Evolutionary conservation across 345 rosid genomes (phyloP), one percentile per base, ranked within the genome.

Genomic region (Pistacia vera): DNA sequence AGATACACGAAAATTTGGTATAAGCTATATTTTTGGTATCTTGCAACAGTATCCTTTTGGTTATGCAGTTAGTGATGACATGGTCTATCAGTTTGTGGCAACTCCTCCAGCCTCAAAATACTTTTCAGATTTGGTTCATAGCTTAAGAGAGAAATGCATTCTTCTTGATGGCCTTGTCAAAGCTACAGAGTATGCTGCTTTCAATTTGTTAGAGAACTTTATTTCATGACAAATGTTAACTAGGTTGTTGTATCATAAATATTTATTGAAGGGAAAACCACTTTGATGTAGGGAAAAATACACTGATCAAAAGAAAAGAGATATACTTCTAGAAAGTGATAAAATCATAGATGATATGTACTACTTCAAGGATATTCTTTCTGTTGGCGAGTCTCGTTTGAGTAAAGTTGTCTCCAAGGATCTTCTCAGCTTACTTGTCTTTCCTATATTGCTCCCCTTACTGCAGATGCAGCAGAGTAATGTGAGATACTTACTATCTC

Each of bases 351-450:
- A 91, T 71, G 91, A 91, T 72, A 80, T 91, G 33, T 91, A 87
- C 88, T 89, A 89, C 83, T 82, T 86, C 16, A 88, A 88, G 85
- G 94, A 90, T 83, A 76, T 90, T 69, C 79, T 87, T 70, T 83
- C 71, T 20, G 80, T 89, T 81, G 90, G 89, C 2, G 84, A 86
- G 41, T 70, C 88, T 63, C 72, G 70, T 70, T 76, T 91, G 81
- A 74, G 78, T 77, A 80, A 81, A 82, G 85, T 80, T 55, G 86
- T 91, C 77, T 28, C 74, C 61, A 83, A 80, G 70, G 82, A 83
- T 75, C 85, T 91, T 84, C 83, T 87, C 68, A 63, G 68, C 76
- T 71, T 82, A 56, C 86, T 91, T 57, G 83, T 89, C 63, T 69
- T 85, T 63, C 95, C 93, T 16, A 75, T 84, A 76, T 81, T 89